phyloP scores from a whole-genome alignment of 495 filamentous ascomycete species.

The Clohesyomyces aquaticus region DNA sequence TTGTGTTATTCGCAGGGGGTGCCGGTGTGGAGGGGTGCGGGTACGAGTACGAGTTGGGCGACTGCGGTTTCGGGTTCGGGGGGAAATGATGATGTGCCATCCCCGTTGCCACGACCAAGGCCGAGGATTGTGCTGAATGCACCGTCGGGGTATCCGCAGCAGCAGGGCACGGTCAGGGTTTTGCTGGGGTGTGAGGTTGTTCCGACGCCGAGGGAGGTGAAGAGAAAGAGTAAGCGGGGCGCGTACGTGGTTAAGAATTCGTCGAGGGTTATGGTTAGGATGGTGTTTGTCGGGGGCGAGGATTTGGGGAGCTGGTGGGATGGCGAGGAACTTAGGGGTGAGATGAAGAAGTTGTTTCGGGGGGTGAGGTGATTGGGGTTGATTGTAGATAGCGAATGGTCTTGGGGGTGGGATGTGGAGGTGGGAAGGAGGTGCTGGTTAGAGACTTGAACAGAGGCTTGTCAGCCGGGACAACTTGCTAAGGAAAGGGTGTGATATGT shows the following conservation, averaged over 20 bases:
- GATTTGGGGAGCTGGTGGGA: neutral
- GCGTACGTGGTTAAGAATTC: conserved; percentile 19
- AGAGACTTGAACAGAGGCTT: too few species aligned
- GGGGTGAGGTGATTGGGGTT: conserved; percentile 8
- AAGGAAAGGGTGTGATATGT: too few species aligned
- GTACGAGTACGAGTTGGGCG: too few species aligned
- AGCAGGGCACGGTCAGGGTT: conserved; percentile 3
- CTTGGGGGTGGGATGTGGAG: too few species aligned
- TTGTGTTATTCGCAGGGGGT: neutral
- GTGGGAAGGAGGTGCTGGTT: too few species aligned
- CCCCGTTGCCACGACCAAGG: too few species aligned
- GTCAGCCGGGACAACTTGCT: too few species aligned
- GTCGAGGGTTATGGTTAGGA: conserved; percentile 24
- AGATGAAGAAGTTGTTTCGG: conserved; percentile 14
- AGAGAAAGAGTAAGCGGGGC: neutral
- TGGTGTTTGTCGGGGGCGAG: conserved; percentile 19
- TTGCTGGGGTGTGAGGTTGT: conserved; percentile 25
- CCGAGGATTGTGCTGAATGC: too few species aligned
- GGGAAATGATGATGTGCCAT: too few species aligned
- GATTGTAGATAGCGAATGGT: too few species aligned
- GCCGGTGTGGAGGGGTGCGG: neutral
- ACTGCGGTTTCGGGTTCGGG: too few species aligned
- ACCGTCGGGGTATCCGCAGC: neutral
- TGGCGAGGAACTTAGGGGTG: neutral
- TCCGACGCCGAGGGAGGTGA: neutral